These are phyloP conservation scores for Diutina catenulata DNA, from an alignment of 1,139 yeast genomes.

Conservation along the genomic window DNA sequence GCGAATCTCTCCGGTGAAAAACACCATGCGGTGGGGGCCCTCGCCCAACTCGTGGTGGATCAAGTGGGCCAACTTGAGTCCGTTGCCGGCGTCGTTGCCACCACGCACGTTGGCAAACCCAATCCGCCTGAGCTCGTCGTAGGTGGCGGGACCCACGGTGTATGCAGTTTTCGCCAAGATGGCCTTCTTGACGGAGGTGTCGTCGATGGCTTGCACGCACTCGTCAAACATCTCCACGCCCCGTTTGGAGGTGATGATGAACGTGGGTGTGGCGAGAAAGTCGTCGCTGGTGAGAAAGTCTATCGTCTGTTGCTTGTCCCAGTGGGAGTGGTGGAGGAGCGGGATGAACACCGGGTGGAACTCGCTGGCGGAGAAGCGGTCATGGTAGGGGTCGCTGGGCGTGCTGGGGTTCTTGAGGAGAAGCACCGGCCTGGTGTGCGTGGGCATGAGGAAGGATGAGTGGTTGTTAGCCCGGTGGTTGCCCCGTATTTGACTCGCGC, in stretches of 20 bases:
- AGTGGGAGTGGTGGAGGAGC: slow-evolving; percentile 49
- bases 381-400: slow-evolving; percentile 55
- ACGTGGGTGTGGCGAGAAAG: slow-evolving; percentile 23
- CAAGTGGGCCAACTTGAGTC: slow-evolving; percentile 52
- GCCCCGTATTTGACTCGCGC: too few relatives aligned
- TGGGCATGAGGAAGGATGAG: slow-evolving; percentile 9
- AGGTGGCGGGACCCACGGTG: slow-evolving; percentile 92
- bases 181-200: slow-evolving; percentile 8
- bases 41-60: slow-evolving; percentile 23
- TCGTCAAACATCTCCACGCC: slow-evolving; percentile 71
- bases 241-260: slow-evolving; percentile 84
- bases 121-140: slow-evolving; percentile 38
- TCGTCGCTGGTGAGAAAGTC: slow-evolving; percentile 27
- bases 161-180: slow-evolving; percentile 46
- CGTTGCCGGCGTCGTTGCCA: slow-evolving; percentile 73
- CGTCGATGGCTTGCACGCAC: slow-evolving; percentile 20
- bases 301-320: slow-evolving; percentile 33
- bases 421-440: slow-evolving; percentile 12
- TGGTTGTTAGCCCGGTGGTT: too few relatives aligned
- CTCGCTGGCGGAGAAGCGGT: slow-evolving; percentile 19
- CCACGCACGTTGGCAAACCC: slow-evolving; percentile 69
- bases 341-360: slow-evolving; percentile 51
- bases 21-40: slow-evolving; percentile 32
- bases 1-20: slow-evolving; percentile 79
- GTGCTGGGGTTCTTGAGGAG: slow-evolving; percentile 57